Evolutionary conservation across 129 eudicot species (phyloP).

Genomic region (Escallonia rubra): DNA sequence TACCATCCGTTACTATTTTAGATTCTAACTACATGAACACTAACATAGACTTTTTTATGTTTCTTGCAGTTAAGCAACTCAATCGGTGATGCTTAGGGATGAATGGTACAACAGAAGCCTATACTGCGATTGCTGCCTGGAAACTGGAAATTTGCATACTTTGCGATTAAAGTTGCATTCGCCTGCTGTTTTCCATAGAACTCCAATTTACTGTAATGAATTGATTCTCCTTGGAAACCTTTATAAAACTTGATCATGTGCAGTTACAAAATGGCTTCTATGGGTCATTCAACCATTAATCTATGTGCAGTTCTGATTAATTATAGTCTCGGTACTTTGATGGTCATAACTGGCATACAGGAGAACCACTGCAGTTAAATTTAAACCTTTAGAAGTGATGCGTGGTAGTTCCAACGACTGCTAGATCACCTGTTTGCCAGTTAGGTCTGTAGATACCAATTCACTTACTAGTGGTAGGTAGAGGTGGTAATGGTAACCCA

Average conservation of each 20-base stretch:
- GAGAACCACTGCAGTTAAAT: no score
- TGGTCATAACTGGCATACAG: no score
- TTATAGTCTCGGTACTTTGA: no score
- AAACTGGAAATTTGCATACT: not conserved
- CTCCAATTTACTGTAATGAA: not conserved
- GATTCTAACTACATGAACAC: not conserved
- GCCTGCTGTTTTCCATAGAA: conserved; percentile 5
- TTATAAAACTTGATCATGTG: conserved; percentile 7
- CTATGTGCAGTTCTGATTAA: no score
- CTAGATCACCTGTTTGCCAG: no score
- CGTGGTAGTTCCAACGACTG: no score
- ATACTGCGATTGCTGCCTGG: not conserved
- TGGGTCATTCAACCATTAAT: no score
- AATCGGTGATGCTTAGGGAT: not conserved
- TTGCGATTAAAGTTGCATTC: not conserved
- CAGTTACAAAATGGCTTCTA: not conserved
- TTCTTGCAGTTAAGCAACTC: conserved; percentile 6
- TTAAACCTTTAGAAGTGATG: no score
- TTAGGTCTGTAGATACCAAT: no score
- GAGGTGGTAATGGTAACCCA: no score
- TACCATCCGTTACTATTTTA: not conserved
- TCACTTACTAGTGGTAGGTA: no score
- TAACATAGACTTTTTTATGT: not conserved
- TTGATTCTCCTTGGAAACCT: not conserved
- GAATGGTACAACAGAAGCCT: not conserved